Base-by-base conservation (phyloP, 106 monocot genomes). In the Narthecium ossifragum region DNA sequence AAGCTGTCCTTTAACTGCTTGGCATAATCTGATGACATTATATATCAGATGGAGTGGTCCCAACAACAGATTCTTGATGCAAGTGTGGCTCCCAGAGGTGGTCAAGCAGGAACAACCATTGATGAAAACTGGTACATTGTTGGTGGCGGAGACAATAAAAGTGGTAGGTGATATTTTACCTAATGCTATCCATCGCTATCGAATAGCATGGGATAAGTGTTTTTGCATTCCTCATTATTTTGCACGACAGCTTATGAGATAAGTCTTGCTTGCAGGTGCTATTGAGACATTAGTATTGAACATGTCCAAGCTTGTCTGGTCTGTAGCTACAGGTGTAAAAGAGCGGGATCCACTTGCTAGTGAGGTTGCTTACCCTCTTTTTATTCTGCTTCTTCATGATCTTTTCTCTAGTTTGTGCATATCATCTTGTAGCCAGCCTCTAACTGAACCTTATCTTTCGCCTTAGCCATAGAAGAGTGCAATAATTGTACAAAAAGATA, bases 81-180 rank as follows among this genome's bases (percentile, higher is more conserved):
- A 14, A 73, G 59, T 67, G 76, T 84, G 30, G 68, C 34, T 46
- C 85, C 88, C 27, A 75, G 93, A 51, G 82, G 88, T 55, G 93
- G 93, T 65, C 93, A 93, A 78, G 88, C 93, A 55, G 72, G 85
- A 5, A 55, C 85, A 13, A 45, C 40, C 8, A 49, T 89, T 7
- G 78, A 72, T 52, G 88, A 80, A 27, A 69, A 61, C 30, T 85
- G 85, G 93, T 93, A 82, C 70, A 80, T 93, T 40, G 88, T 83
- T 72, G 93, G 93, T 63, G 93, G 88, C 65, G 93, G 93, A 66
- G 88, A 93, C 69, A 93, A 80, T 38, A 75, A 24, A 60, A 85
- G 82, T 40, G 93, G 93, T 93, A 63, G 62, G 61, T 59, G 18
- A 43, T 22, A 6, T 55, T 21, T 46, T n/a, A n/a, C n/a, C n/a